These are phyloP conservation scores for Aulographum hederae DNA, from an alignment of 2,329 filamentous ascomycete genomes.

Conservation along the genomic window DNA sequence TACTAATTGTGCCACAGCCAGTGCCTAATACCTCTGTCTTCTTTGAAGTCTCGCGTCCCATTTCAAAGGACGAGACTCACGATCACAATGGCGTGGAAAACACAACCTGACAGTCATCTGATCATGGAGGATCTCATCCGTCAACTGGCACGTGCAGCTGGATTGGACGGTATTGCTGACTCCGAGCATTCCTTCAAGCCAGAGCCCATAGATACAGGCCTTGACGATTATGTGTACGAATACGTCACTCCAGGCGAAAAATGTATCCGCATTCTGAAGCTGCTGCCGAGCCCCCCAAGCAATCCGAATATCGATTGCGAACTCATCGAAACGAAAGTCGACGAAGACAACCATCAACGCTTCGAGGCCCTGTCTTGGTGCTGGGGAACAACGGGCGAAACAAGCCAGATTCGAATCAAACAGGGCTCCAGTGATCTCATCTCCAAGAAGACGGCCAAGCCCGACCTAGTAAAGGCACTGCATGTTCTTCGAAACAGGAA, in stretches of 20 bases:
- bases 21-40: no score
- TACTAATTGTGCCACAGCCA: no score
- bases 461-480: slow-evolving; percentile 3
- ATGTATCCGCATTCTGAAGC: slow-evolving; percentile 7
- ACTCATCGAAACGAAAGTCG: slow-evolving; percentile 3
- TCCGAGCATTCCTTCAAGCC: no score
- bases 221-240: no score
- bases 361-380: slow-evolving; percentile 11
- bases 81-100: no score
- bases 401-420: slow-evolving; percentile 1
- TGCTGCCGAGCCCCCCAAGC: slow-evolving; percentile 5
- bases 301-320: slow-evolving; percentile 7
- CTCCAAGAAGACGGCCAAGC: slow-evolving; percentile 3
- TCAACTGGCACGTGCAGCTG: no score
- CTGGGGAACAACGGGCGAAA: slow-evolving; percentile 4
- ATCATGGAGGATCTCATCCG: no score
- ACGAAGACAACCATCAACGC: neutral
- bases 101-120: no score
- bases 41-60: no score
- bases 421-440: neutral
- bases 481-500: slow-evolving; percentile 2
- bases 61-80: no score
- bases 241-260: neutral
- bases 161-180: no score
- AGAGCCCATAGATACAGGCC: no score